Evolutionary conservation across 169 alveolate genomes (phyloP).

Genomic region (Plasmodium coatneyi): DNA sequence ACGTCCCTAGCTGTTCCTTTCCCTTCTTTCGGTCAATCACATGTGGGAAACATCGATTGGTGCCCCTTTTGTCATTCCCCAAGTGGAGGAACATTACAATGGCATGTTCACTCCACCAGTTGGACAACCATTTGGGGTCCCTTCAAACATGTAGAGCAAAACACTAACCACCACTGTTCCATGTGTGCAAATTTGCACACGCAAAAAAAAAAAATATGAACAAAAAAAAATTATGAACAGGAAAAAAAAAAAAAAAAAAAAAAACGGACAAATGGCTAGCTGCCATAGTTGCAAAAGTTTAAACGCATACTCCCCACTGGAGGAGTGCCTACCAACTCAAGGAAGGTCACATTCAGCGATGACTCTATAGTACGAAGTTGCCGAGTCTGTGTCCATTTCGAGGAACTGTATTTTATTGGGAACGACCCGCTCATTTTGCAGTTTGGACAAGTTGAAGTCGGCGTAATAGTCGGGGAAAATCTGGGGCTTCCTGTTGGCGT

Average conservation of each 20-base stretch:
- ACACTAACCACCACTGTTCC: not conserved
- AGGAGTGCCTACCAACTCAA: not conserved
- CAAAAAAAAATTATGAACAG: not conserved
- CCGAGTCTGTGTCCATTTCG: conserved; percentile 36
- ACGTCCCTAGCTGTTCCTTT: not conserved
- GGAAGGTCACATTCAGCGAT: conserved; percentile 21
- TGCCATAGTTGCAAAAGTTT: not conserved
- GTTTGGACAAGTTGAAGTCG: conserved; percentile 49
- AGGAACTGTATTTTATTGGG: conserved; percentile 46
- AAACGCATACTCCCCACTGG: not conserved
- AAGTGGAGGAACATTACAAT: not conserved
- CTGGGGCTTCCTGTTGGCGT: conserved; percentile 36
- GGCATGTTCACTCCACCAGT: not conserved
- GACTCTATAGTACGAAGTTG: conserved; percentile 51
- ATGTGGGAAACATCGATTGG: not conserved
- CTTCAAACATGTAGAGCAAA: not conserved
- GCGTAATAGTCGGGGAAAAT: conserved; percentile 44
- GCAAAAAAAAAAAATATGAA: not conserved
- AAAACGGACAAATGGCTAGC: not conserved
- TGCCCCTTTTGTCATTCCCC: not conserved
- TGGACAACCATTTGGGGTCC: not conserved
- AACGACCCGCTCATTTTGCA: conserved; percentile 2
- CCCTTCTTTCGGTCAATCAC: not conserved
- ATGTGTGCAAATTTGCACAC: conserved; percentile 1
- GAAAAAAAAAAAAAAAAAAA: conserved; percentile 1